Evolutionary conservation across 2,329 filamentous ascomycete species (phyloP).

Genomic region (Blastomyces emzantsi): DNA sequence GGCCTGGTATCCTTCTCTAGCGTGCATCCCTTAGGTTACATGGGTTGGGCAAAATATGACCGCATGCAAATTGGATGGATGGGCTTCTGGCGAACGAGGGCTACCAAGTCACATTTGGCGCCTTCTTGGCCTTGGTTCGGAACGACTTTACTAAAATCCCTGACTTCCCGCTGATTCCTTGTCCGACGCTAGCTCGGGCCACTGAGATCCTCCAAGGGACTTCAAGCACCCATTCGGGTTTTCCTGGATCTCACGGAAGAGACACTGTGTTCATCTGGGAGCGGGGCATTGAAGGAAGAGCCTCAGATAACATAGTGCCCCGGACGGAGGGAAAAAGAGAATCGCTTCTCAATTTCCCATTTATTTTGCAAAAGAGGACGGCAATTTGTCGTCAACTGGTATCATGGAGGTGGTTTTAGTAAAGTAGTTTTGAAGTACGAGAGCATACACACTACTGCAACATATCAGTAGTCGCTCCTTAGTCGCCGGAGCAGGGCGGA

Average conservation of each 20-base stretch:
- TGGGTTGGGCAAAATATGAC: background rate
- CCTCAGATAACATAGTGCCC: background rate
- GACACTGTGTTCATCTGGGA: background rate
- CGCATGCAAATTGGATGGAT: too few species aligned
- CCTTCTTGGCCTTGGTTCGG: background rate
- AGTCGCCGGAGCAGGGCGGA: background rate
- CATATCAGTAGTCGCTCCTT: background rate
- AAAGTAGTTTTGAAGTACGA: background rate
- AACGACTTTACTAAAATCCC: conserved; percentile 9
- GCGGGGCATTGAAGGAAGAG: background rate
- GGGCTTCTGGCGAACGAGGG: background rate
- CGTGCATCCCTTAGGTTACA: conserved; percentile 4
- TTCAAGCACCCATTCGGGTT: background rate
- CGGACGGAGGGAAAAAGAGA: background rate
- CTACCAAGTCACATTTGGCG: background rate
- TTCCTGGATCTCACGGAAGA: background rate
- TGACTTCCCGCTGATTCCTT: conserved; percentile 21
- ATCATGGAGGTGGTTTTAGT: background rate
- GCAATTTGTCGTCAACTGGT: background rate
- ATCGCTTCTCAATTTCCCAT: background rate
- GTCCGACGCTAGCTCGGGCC: conserved; percentile 13
- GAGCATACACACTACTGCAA: conserved; percentile 1
- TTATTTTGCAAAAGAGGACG: background rate
- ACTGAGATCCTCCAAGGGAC: background rate
- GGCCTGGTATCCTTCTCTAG: background rate